phyloP scores from a whole-genome alignment of 1,284 basidiomycete species.

The Puccinia triticina region DNA sequence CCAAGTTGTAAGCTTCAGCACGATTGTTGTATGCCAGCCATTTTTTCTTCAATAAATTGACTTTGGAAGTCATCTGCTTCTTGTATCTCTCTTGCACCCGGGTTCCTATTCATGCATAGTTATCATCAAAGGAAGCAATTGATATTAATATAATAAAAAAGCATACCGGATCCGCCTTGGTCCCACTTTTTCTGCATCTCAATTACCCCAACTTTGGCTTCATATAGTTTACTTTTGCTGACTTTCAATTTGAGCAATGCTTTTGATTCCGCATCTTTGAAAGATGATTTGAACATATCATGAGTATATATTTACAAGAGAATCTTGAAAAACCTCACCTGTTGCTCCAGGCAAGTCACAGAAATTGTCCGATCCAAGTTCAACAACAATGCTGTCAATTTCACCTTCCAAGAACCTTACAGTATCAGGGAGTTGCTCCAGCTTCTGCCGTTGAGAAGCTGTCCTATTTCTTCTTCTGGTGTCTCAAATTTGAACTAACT shows the following conservation, averaged over 20 bases:
- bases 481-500: neutral
- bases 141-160: neutral
- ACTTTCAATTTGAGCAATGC: slow-evolving; percentile 8
- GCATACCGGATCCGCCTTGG: neutral
- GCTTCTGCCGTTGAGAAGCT: neutral
- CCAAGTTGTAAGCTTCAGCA: neutral
- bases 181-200: slow-evolving; percentile 29
- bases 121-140: neutral
- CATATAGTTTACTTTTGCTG: slow-evolving; percentile 16
- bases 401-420: neutral
- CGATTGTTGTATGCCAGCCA: neutral
- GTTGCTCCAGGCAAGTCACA: neutral
- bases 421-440: neutral
- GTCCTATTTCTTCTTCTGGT: neutral
- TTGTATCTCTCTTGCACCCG: slow-evolving; percentile 16
- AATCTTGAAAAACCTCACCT: neutral
- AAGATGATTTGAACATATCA: neutral
- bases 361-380: neutral
- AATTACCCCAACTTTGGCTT: slow-evolving; percentile 13
- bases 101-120: slow-evolving; percentile 19
- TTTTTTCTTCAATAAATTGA: slow-evolving; percentile 8
- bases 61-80: slow-evolving; percentile 16
- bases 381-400: neutral
- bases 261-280: slow-evolving; percentile 12
- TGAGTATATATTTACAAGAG: neutral